Base-by-base conservation (phyloP, 495 filamentous ascomycete species). In the Jackrogersella minutella region DNA sequence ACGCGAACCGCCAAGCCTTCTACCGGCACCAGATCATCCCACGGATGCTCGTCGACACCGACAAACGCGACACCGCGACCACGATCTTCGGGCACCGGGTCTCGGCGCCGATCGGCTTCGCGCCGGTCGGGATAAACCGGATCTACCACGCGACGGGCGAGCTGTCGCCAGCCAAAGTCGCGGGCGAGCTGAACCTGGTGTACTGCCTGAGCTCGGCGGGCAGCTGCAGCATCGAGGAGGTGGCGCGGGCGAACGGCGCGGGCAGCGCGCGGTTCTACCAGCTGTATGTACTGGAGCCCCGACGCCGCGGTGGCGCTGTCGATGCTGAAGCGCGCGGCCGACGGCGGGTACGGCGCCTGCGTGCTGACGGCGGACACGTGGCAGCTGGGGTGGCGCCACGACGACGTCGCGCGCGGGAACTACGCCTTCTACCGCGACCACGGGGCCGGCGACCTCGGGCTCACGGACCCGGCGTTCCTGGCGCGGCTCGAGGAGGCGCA, bases 291-390 rank as follows among this genome's bases (percentile, higher is more conserved):
- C 73, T 82, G 83, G 82, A 83, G 83, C 21, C 86, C 87, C 31
- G 87, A 90, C 64, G 86, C 89, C 61, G 82, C 85, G 49, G 66
- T 87, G 10, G 81, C 85, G 0, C 56, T 85, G 9, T 86, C 82
- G 0, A 73, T 90, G 47, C 72, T 90, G 1, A 75, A 74, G 6
- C 81, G 87, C 11, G 87, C 87, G 0, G 76, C 78, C 66, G 70
- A 84, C 1, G 71, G 69, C 28, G 87, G 88, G 1, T 91, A 86
- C 72, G 78, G 81, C 16, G 88, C 79, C 0, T 80, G 80, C 43
- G 84, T 91, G 14, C 76, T 90, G 0, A 91, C 87, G 4, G 82
- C 85, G 0, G 88, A 90, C 73, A 90, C 88, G 0, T 89, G 82
- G 84, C 80, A 84, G 59, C 79, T 90, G 1, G 88, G 81, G 6